Evolutionary conservation across 148 eudicot species (phyloP), one percentile per base, ranked within the genome.

Genomic region (Polygonum aviculare): DNA sequence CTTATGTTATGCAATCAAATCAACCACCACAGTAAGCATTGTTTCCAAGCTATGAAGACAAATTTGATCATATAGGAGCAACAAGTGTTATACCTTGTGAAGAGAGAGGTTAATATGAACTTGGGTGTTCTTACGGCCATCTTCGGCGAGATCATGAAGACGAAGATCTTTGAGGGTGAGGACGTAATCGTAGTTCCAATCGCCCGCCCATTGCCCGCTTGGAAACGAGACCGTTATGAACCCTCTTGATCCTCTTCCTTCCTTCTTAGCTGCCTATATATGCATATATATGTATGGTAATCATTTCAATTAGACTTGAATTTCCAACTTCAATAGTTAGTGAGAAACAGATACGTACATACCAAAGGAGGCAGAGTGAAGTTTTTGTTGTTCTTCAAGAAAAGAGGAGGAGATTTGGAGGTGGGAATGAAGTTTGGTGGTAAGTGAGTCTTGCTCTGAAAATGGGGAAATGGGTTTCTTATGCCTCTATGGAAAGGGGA

Each of bases 141-240:
- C 85, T 76, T 83, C 81, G 36, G 84, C 88, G 81, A 89, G 80
- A 79, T 89, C 92, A 65, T 82, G 81, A 49, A 89, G 70, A 7
- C 79, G 80, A 15, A 88, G 76, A 14, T 89, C 82, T 79, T 76
- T 82, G 3, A 89, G 84, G 15, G 92, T 78, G 47, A 87, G 26
- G 0, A 78, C 16, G 73, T 83, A 89, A 15, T 87, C 84, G 69
- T 84, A 81, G 8, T 31, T 87, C 90, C 88, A 87, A 67, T 80
- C 79, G n/a, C 82, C 87, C 49, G 78, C 67, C 87, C 84, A 79
- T 74, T 78, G 80, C 69, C 87, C 87, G 31, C 78, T 79, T 21
- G 89, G 55, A 40, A 84, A 84, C 6, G 90, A 80, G 74, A 88
- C 78, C 12, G 76, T 86, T 36, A 86, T 51, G 65, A 85, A 55